phyloP scores from a whole-genome alignment of 768 basidiomycete species.

The Artomyces pyxidatus region DNA sequence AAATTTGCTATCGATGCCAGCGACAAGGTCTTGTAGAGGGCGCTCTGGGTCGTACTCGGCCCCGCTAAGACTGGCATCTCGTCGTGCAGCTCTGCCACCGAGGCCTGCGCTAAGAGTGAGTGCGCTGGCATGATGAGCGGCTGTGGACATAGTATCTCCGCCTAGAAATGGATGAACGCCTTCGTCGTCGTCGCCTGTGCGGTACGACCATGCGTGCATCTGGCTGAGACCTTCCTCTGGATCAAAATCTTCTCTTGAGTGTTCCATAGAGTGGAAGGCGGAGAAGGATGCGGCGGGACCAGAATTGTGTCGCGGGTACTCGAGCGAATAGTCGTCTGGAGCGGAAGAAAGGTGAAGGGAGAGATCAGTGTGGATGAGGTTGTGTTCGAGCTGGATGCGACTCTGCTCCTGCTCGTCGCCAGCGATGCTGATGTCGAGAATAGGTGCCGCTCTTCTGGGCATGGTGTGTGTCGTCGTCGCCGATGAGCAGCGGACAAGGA shows the following conservation, averaged over 20 bases:
- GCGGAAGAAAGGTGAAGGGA: slow-evolving; percentile 61
- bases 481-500: not conserved
- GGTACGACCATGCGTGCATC: slow-evolving; percentile 29
- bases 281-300: slow-evolving; percentile 41
- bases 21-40: slow-evolving; percentile 65
- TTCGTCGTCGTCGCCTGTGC: slow-evolving; percentile 52
- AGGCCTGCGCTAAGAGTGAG: slow-evolving; percentile 83
- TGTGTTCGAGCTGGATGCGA: slow-evolving; percentile 72
- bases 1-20: slow-evolving; percentile 46
- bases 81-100: slow-evolving; percentile 40
- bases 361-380: slow-evolving; percentile 64
- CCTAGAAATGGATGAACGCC: slow-evolving; percentile 54
- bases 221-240: slow-evolving; percentile 35
- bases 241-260: slow-evolving; percentile 48
- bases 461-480: not conserved
- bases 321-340: slow-evolving; percentile 41
- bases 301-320: slow-evolving; percentile 66
- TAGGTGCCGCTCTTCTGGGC: slow-evolving; percentile 4
- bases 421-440: slow-evolving; percentile 44
- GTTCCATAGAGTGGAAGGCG: slow-evolving; percentile 55
- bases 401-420: slow-evolving; percentile 71
- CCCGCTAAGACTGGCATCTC: slow-evolving; percentile 58
- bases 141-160: slow-evolving; percentile 70
- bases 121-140: slow-evolving; percentile 84
- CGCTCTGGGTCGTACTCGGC: slow-evolving; percentile 85